Conservation (phyloP, 179 eudicot species). For the Camellia oleifera region DNA sequence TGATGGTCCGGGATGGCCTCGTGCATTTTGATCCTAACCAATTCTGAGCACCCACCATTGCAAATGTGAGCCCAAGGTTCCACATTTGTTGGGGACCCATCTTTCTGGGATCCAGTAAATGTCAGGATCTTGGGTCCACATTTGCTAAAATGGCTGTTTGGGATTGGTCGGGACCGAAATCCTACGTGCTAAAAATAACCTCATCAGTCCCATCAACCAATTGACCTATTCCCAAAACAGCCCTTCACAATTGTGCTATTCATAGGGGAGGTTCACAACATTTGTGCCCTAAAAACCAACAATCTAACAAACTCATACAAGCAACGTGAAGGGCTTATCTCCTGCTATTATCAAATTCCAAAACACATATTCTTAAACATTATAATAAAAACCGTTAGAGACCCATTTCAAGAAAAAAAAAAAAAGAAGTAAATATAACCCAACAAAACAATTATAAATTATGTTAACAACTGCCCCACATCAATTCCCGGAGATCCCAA, state of each 20-base stretch:
- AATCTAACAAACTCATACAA: constrained; percentile 3
- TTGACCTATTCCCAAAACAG: constrained; percentile 8
- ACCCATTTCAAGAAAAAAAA: not conserved
- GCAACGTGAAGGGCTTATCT: not conserved
- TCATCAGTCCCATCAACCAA: not conserved
- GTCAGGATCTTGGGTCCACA: too few relatives aligned
- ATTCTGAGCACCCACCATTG: too few relatives aligned
- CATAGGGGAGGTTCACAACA: not conserved
- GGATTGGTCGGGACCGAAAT: too few relatives aligned
- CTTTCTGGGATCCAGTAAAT: too few relatives aligned
- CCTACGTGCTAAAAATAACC: not conserved
- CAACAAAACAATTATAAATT: too few relatives aligned
- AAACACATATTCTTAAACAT: not conserved
- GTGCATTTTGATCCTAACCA: too few relatives aligned
- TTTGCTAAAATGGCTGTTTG: too few relatives aligned
- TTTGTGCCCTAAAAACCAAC: not conserved
- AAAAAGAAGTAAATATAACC: not conserved
- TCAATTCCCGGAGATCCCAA: not conserved
- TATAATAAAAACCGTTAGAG: too few relatives aligned
- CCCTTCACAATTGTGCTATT: not conserved
- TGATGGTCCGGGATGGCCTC: too few relatives aligned
- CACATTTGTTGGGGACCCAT: too few relatives aligned
- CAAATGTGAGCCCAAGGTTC: too few relatives aligned
- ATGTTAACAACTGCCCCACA: not conserved
- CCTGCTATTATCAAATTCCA: not conserved